phyloP scores from a whole-genome alignment of 2,329 filamentous ascomycete genomes.

The Graphilbum fragrans region DNA sequence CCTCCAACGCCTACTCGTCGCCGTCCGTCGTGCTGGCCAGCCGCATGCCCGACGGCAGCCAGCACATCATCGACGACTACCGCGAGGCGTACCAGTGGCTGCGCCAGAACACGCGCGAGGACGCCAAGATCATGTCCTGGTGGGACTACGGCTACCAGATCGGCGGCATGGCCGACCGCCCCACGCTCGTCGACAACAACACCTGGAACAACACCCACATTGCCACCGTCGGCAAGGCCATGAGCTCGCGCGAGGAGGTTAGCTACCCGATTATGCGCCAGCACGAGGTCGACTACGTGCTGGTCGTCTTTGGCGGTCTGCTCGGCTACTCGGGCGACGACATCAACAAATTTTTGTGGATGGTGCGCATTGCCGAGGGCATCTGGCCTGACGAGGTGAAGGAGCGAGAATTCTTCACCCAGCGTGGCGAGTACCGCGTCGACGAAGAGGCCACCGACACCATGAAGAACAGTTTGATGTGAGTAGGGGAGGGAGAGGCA shows the following conservation, averaged over 20 bases:
- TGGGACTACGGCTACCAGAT: constrained; percentile 99
- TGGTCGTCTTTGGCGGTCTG: constrained; percentile 91
- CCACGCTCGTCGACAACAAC: constrained; percentile 97
- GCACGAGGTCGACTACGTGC: constrained; percentile 97
- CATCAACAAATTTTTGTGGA: constrained; percentile 99
- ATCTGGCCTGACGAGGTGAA: constrained; percentile 99
- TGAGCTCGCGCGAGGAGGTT: constrained; percentile 95
- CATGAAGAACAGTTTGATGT: constrained; percentile 99
- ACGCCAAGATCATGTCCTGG: constrained; percentile 99
- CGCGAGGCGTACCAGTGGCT: constrained; percentile 99
- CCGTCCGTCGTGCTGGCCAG: constrained; percentile 94
- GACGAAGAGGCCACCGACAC: constrained; percentile 88
- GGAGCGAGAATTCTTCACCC: constrained; percentile 91
- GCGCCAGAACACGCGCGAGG: constrained; percentile 85
- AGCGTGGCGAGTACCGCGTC: constrained; percentile 86
- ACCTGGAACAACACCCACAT: constrained; percentile 99
- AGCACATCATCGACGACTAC: constrained; percentile 99
- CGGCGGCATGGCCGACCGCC: constrained; percentile 95
- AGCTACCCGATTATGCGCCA: constrained; percentile 98
- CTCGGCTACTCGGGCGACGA: constrained; percentile 96
- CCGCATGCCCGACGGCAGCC: constrained; percentile 81
- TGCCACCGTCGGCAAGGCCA: constrained; percentile 95
- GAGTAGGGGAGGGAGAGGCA: constrained; percentile 26
- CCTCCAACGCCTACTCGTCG: constrained; percentile 96
- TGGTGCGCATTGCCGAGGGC: constrained; percentile 97